A percentile compares a stretch with the other conserved stretches of the same genome.
These are phyloP conservation scores for Neospora caninum DNA, from an alignment of 169 alveolate genomes.

Conservation along the genomic window DNA sequence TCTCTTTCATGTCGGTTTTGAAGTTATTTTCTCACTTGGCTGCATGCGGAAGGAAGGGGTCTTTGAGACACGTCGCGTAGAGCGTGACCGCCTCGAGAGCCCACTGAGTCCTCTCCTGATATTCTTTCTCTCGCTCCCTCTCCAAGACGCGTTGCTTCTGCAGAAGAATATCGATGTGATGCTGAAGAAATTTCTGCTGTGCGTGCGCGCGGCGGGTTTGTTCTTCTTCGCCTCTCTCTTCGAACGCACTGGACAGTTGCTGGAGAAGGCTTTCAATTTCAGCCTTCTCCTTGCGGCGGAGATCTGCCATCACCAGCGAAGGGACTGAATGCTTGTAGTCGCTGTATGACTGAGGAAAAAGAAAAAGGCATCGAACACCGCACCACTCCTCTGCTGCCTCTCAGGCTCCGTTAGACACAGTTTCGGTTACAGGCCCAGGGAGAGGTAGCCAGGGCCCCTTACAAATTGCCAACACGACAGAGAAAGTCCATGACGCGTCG, in stretches of 20 bases:
- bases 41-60: background rate
- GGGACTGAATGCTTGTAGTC: slow-evolving; percentile 12
- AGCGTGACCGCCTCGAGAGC: slow-evolving; percentile 16
- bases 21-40: background rate
- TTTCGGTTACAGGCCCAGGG: no score
- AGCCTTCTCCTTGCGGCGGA: background rate
- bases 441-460: no score
- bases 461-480: no score
- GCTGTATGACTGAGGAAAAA: background rate
- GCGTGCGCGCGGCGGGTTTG: background rate
- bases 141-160: background rate
- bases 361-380: background rate
- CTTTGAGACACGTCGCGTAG: background rate
- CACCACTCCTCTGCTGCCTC: no score
- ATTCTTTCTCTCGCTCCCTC: background rate
- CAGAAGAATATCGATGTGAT: background rate
- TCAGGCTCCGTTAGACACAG: no score
- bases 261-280: background rate
- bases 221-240: background rate
- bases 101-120: slow-evolving; percentile 10
- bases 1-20: background rate
- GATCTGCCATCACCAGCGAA: slow-evolving; percentile 4
- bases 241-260: background rate
- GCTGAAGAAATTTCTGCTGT: background rate
- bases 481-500: no score